Conservation (phyloP, 2,329 filamentous ascomycete species). For the Aspergillus tamarii region DNA sequence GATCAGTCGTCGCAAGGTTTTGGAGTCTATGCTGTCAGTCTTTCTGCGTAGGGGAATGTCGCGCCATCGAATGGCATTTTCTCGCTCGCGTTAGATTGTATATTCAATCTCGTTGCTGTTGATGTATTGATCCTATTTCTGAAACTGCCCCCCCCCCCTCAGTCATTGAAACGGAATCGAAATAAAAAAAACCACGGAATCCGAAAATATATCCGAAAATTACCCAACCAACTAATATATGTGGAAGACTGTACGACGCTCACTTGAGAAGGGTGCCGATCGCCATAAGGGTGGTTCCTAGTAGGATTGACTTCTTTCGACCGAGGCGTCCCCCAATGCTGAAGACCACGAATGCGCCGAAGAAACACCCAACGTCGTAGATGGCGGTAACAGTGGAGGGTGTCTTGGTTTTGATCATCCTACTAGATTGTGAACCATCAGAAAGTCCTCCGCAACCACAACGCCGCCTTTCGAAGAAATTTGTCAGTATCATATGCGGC, state of each 20-base stretch:
- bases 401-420: conserved; percentile 37
- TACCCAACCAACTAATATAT: conserved; percentile 57
- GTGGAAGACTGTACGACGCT: conserved; percentile 47
- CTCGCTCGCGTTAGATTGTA: no score
- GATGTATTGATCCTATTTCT: conserved; percentile 54
- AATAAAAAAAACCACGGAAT: no score
- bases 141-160: no score
- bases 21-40: conserved; percentile 38
- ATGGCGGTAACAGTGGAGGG: conserved; percentile 58
- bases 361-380: conserved; percentile 64
- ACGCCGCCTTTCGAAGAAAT: conserved; percentile 48
- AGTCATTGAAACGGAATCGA: no score
- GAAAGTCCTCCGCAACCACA: conserved; percentile 57
- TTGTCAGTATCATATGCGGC: not conserved
- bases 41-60: conserved; percentile 23
- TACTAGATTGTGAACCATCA: conserved; percentile 51
- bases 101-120: conserved; percentile 34
- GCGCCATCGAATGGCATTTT: no score
- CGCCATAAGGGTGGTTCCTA: conserved; percentile 53
- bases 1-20: conserved; percentile 53
- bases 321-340: conserved; percentile 51
- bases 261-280: conserved; percentile 54
- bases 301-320: conserved; percentile 50
- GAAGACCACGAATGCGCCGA: conserved; percentile 55
- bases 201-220: conserved; percentile 17